phyloP scores from a whole-genome alignment of 2,329 filamentous ascomycete genomes.

The Nemania bipapillata region DNA sequence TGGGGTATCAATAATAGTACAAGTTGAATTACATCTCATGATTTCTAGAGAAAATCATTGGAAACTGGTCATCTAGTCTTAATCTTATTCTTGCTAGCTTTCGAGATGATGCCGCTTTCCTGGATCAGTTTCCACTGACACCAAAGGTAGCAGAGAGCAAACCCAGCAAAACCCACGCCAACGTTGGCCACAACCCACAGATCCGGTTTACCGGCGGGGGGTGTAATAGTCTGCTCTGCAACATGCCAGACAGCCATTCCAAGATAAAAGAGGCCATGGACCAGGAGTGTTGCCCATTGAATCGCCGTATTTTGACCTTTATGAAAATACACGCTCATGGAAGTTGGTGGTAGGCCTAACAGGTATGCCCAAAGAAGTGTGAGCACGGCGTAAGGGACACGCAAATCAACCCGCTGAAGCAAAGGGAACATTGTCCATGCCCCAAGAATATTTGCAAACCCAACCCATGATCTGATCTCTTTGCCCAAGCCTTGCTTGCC shows the following conservation, averaged over 20 bases:
- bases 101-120: conserved; percentile 66
- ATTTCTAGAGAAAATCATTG: neutral
- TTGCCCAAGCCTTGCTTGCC: conserved; percentile 80
- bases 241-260: conserved; percentile 85
- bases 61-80: conserved; percentile 49
- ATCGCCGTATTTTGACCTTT: conserved; percentile 59
- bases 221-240: conserved; percentile 72
- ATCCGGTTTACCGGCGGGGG: conserved; percentile 84
- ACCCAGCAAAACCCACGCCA: conserved; percentile 84
- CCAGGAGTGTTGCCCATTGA: conserved; percentile 69
- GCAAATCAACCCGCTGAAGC: conserved; percentile 83
- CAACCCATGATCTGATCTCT: conserved; percentile 85
- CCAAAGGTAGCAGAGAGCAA: conserved; percentile 90
- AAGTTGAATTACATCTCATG: conserved; percentile 5
- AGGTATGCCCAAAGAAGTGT: conserved; percentile 91
- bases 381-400: conserved; percentile 84
- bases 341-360: conserved; percentile 83
- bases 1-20: conserved; percentile 37
- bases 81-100: conserved; percentile 38
- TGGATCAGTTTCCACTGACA: conserved; percentile 76
- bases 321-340: conserved; percentile 73
- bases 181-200: conserved; percentile 95
- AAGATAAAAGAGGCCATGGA: conserved; percentile 81
- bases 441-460: conserved; percentile 91
- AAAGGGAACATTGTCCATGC: conserved; percentile 95